A percentile compares a stretch with the other conserved stretches of the same genome.
phyloP scores from a whole-genome alignment of 129 eudicot genomes.

The Oenanthe sinensis region DNA sequence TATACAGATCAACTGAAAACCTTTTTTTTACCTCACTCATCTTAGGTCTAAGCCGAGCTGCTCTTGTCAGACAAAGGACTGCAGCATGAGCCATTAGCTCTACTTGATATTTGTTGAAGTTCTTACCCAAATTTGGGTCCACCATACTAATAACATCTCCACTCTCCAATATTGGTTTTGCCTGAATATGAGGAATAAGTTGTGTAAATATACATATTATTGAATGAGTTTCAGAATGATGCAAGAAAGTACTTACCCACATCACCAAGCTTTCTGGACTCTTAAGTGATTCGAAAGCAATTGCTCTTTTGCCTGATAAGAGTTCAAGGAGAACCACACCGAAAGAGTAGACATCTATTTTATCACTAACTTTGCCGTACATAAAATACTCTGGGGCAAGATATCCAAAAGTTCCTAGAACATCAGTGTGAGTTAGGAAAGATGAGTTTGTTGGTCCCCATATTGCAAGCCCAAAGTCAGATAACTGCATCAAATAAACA shows the following conservation, averaged over 20 bases:
- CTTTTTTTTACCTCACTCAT: slow-evolving; percentile 55
- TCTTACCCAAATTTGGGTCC: slow-evolving; percentile 53
- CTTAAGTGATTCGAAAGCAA: slow-evolving; percentile 50
- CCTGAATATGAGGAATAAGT: slow-evolving; percentile 35
- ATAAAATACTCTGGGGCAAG: slow-evolving; percentile 97
- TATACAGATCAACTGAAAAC: neutral
- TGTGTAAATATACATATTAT: neutral
- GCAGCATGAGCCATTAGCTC: slow-evolving; percentile 80
- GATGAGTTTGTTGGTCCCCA: slow-evolving; percentile 78
- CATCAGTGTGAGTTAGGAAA: slow-evolving; percentile 55
- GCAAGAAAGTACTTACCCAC: slow-evolving; percentile 59
- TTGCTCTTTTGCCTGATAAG: slow-evolving; percentile 68
- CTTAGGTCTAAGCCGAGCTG: slow-evolving; percentile 85
- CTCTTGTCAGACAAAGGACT: slow-evolving; percentile 60
- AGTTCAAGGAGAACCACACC: slow-evolving; percentile 94
- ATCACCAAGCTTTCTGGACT: slow-evolving; percentile 85
- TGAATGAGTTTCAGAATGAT: neutral
- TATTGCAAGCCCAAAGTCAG: slow-evolving; percentile 88
- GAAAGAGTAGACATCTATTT: slow-evolving; percentile 82
- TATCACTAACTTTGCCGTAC: slow-evolving; percentile 96
- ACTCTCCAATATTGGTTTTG: slow-evolving; percentile 66
- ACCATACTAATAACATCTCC: slow-evolving; percentile 59
- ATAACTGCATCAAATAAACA: slow-evolving; percentile 34
- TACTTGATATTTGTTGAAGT: slow-evolving; percentile 45
- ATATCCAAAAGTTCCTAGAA: slow-evolving; percentile 96